Base-by-base conservation (phyloP, 2,329 filamentous ascomycete genomes). In the Hirsutella thompsonii region DNA sequence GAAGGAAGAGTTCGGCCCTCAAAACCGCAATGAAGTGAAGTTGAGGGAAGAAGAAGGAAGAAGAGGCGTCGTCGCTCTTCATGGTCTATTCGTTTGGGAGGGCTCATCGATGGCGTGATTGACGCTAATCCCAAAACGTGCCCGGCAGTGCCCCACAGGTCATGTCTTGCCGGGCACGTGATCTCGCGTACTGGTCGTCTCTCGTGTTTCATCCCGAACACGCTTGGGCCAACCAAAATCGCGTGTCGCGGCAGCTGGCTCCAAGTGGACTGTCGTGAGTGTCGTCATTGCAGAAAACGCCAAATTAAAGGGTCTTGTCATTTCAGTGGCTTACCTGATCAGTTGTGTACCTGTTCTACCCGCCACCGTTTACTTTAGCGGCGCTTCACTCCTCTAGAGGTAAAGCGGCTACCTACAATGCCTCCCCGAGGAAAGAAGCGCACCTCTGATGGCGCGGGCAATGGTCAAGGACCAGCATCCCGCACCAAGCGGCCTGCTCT, bases 401-500 rank as follows among this genome's bases (percentile, higher is more conserved):
- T 6, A 26, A 26, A 26, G 11, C 11, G 6, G 23, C 23, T 26
- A 11, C 23, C 11, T 18, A 10, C n/a, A 4, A 38, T 38, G 37
- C 37, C 37, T 38, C n/a, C 34, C 16, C 13, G 26, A 2, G 6
- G n/a, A 4, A 41, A 39, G 14, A 70, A 70, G 52, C 63, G 68
- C 23, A 51, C 60, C 30, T 52, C 69, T 43, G 66, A 70, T 49
- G 55, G 71, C 13, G 66, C 63, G 9, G 59, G 53, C 4, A 20
- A 34, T 20, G 64, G 64, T 35, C 53, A 60, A 40, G 49, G 45
- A 19, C 42, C 35, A 42, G 51, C 41, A 37, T 46, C 45, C 29
- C 46, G 38, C 37, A 39, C 45, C 20, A 61, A 61, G 44, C 52
- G 57, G 10, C 50, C 45, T 34, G 52, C 53, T 33, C 40, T 44